These are phyloP conservation scores for Lipomyces oligophaga DNA, from an alignment of 805 yeast species.

Conservation along the genomic window DNA sequence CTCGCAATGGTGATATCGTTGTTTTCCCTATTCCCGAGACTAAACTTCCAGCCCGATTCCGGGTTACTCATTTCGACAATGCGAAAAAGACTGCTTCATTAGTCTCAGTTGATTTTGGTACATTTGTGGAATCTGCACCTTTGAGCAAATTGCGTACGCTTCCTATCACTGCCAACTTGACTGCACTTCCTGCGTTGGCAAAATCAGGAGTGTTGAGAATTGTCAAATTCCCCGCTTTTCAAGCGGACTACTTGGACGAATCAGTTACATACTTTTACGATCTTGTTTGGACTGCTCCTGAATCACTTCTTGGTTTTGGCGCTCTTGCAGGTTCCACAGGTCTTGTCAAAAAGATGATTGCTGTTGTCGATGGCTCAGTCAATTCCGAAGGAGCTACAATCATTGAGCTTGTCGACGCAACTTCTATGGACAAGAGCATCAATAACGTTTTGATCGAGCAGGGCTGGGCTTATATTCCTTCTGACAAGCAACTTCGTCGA, in stretches of 20 bases:
- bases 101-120: slow-evolving; percentile 22
- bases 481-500: slow-evolving; percentile 16
- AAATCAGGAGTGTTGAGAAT: slow-evolving; percentile 19
- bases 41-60: slow-evolving; percentile 16
- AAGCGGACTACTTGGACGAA: slow-evolving; percentile 25
- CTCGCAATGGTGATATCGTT: slow-evolving; percentile 23
- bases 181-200: slow-evolving; percentile 27
- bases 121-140: slow-evolving; percentile 18
- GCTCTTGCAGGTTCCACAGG: neutral
- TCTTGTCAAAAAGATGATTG: slow-evolving; percentile 21
- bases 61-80: slow-evolving; percentile 15
- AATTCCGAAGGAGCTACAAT: slow-evolving; percentile 9
- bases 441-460: slow-evolving; percentile 21
- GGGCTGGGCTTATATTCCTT: slow-evolving; percentile 26
- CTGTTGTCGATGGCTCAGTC: slow-evolving; percentile 18
- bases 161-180: slow-evolving; percentile 10
- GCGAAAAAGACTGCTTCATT: slow-evolving; percentile 12
- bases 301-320: slow-evolving; percentile 7
- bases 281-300: slow-evolving; percentile 19
- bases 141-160: slow-evolving; percentile 14
- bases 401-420: slow-evolving; percentile 23
- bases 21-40: slow-evolving; percentile 14
- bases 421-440: slow-evolving; percentile 23
- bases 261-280: slow-evolving; percentile 20
- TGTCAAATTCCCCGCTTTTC: slow-evolving; percentile 23